phyloP scores from a whole-genome alignment of 805 yeast genomes.

The Starmerella ratchasimensis region DNA sequence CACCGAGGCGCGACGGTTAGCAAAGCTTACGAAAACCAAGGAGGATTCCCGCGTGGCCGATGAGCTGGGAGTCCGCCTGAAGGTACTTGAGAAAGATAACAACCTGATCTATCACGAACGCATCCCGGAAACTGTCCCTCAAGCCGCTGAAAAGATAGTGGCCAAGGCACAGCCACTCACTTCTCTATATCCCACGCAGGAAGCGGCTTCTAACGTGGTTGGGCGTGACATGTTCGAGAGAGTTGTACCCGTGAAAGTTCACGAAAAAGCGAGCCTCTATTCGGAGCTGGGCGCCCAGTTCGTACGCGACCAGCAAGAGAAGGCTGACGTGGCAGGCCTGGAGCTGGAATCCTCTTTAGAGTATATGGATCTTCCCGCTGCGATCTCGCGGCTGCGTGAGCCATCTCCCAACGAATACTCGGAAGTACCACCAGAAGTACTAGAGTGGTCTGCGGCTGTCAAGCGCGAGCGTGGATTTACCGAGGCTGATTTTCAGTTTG shows the following conservation, averaged over 20 bases:
- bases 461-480: conserved; percentile 6
- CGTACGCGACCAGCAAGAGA: conserved; percentile 59
- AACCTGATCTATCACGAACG: conserved; percentile 77
- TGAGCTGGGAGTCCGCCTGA: conserved; percentile 19
- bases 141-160: conserved; percentile 55
- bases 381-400: conserved; percentile 20
- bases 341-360: conserved; percentile 70
- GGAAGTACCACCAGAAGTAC: conserved; percentile 29
- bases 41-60: conserved; percentile 17
- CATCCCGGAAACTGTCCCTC: conserved; percentile 54
- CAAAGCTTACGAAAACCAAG: conserved; percentile 3
- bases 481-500: conserved; percentile 14
- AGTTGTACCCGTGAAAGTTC: conserved; percentile 74
- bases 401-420: neutral
- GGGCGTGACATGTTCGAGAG: conserved; percentile 54
- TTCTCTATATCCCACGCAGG: conserved; percentile 26
- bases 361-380: conserved; percentile 53
- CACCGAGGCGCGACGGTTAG: conserved; percentile 31
- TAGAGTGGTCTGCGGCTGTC: conserved; percentile 28
- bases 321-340: conserved; percentile 61
- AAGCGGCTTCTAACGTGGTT: conserved; percentile 30
- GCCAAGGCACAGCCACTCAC: conserved; percentile 43
- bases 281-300: conserved; percentile 79
- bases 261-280: conserved; percentile 73
- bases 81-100: conserved; percentile 56